These are phyloP conservation scores for Ophiostoma tasmaniense DNA, from an alignment of 2,329 filamentous ascomycete genomes.

Conservation along the genomic window DNA sequence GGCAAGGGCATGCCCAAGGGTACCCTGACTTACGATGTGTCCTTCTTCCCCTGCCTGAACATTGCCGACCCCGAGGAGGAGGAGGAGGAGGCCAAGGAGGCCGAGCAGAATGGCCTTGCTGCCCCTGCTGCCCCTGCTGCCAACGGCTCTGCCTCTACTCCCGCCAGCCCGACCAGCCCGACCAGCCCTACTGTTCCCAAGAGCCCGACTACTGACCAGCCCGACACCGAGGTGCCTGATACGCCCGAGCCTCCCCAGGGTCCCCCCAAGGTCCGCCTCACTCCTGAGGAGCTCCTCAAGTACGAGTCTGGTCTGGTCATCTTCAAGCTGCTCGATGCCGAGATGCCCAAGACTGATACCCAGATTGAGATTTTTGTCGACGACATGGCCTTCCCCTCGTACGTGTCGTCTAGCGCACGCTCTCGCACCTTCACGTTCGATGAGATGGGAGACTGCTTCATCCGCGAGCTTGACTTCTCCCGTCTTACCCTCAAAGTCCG, in stretches of 20 bases:
- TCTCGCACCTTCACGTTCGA: slow-evolving; percentile 65
- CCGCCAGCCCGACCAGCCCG: slow-evolving; percentile 34
- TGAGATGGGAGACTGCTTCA: slow-evolving; percentile 90
- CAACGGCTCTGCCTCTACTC: slow-evolving; percentile 23
- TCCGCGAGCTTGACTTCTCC: slow-evolving; percentile 95
- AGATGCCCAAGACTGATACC: slow-evolving; percentile 66
- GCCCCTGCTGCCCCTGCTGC: slow-evolving; percentile 24
- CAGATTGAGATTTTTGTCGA: slow-evolving; percentile 87
- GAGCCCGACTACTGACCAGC: slow-evolving; percentile 1
- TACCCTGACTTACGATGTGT: slow-evolving; percentile 66
- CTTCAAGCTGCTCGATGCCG: slow-evolving; percentile 86
- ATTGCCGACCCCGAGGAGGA: slow-evolving; percentile 85
- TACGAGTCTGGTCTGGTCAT: slow-evolving; percentile 89
- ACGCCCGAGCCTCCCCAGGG: slow-evolving; percentile 37
- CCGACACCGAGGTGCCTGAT: slow-evolving; percentile 14
- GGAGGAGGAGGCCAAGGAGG: slow-evolving; percentile 44
- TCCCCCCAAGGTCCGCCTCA: slow-evolving; percentile 69
- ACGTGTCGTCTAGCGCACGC: slow-evolving; percentile 68
- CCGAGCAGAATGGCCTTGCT: slow-evolving; percentile 18
- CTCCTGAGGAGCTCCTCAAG: slow-evolving; percentile 68
- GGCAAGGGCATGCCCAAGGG: slow-evolving; percentile 70
- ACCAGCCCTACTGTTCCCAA: slow-evolving; percentile 16
- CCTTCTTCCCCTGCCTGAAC: slow-evolving; percentile 86
- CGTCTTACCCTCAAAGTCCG: slow-evolving; percentile 80
- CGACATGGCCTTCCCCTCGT: slow-evolving; percentile 87